Evolutionary conservation across 23 red algal species (phyloP).

Genomic region (Agarophyton chilense): DNA sequence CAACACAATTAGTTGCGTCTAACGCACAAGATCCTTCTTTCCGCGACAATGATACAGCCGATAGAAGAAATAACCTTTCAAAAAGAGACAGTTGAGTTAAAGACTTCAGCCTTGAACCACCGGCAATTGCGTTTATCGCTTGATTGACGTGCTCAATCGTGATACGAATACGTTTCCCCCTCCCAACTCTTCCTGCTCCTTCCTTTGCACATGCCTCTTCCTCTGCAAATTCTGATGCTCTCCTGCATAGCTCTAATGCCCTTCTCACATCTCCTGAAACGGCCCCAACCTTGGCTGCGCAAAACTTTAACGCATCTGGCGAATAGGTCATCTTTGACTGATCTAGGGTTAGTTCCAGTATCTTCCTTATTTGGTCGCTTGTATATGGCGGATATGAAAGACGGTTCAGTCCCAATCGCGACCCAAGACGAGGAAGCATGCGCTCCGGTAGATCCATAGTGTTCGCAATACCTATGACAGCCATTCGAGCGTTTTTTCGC

Average conservation of each 20-base stretch:
- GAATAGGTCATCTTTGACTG: slow-evolving; percentile 11
- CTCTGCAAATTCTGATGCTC: slow-evolving; percentile 24
- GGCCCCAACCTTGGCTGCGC: slow-evolving; percentile 78
- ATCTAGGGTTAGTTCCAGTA: slow-evolving; percentile 55
- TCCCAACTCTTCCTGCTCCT: not conserved
- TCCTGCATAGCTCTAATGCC: slow-evolving; percentile 63
- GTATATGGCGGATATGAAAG: slow-evolving; percentile 86
- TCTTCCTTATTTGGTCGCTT: slow-evolving; percentile 73
- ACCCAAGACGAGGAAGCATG: slow-evolving; percentile 80
- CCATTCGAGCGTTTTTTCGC: slow-evolving; percentile 64
- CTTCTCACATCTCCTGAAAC: slow-evolving; percentile 92
- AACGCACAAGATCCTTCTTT: slow-evolving; percentile 27
- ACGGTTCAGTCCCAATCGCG: slow-evolving; percentile 86
- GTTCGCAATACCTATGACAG: slow-evolving; percentile 94
- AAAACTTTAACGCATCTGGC: slow-evolving; percentile 66
- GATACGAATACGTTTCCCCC: not conserved
- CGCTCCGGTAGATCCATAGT: slow-evolving; percentile 98
- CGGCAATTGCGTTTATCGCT: slow-evolving; percentile 22
- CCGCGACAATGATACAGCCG: slow-evolving; percentile 11
- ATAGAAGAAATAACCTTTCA: slow-evolving; percentile 27
- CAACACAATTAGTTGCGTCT: slow-evolving; percentile 32
- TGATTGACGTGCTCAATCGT: slow-evolving; percentile 30
- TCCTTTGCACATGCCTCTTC: not conserved
- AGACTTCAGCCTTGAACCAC: slow-evolving; percentile 18
- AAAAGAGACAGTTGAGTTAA: slow-evolving; percentile 36